Evolutionary conservation across 169 alveolate genomes (phyloP).

Genomic region (Toxoplasma gondii): DNA sequence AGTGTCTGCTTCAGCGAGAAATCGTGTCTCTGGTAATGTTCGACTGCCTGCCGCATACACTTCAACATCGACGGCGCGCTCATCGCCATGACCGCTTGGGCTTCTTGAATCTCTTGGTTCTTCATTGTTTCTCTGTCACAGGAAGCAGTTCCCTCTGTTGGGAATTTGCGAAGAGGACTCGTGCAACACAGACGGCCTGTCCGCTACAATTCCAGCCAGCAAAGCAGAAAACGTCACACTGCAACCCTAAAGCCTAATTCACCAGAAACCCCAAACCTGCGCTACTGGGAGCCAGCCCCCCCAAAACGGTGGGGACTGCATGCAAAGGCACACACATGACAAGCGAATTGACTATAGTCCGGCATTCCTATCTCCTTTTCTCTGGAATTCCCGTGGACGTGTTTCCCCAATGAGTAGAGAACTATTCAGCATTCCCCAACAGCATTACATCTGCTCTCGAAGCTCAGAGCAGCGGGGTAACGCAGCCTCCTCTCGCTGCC

Average conservation of each 20-base stretch:
- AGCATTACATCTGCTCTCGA: too few species aligned
- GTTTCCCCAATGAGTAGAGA: too few species aligned
- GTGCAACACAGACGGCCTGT: not conserved
- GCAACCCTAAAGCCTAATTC: too few species aligned
- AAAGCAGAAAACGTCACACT: too few species aligned
- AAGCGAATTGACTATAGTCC: too few species aligned
- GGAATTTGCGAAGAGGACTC: not conserved
- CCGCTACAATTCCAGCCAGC: not conserved
- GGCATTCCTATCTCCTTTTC: too few species aligned
- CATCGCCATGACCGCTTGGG: constrained; percentile 13
- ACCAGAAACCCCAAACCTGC: not conserved
- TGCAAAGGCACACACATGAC: too few species aligned
- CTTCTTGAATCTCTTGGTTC: not conserved
- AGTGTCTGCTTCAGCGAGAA: constrained; percentile 39
- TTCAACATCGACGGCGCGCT: constrained; percentile 9
- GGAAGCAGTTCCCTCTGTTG: not conserved
- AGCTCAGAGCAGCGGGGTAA: too few species aligned
- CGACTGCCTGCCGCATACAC: constrained; percentile 7
- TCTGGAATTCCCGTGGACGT: too few species aligned
- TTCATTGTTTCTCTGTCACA: not conserved
- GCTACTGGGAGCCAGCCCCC: not conserved
- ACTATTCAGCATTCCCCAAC: too few species aligned
- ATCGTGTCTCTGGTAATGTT: not conserved
- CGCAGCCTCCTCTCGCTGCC: too few species aligned
- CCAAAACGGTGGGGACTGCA: not conserved